A percentile compares a stretch with the other conserved stretches of the same genome.
Conservation (phyloP, 78 protist genomes). For the Dictyostelium capitatum region DNA sequence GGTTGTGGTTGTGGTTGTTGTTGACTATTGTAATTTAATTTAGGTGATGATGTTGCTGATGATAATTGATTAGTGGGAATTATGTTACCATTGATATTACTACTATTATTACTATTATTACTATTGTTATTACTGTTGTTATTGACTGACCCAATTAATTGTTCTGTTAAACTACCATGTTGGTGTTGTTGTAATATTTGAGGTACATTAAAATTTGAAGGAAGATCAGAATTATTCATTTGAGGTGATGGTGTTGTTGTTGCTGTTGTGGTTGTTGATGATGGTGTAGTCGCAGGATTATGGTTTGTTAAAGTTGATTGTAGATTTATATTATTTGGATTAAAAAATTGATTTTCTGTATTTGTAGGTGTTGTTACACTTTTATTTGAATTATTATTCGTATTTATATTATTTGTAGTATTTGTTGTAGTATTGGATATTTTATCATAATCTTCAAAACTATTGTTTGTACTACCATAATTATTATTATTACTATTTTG, state of each 20-base stretch:
- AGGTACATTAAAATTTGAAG: no score
- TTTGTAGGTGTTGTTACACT: not conserved
- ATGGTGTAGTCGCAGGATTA: not conserved
- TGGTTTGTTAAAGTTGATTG: no score
- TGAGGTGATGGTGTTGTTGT: not conserved
- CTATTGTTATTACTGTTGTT: no score
- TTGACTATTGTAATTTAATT: not conserved
- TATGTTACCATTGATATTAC: no score
- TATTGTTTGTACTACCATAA: not conserved
- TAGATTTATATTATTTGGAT: not conserved
- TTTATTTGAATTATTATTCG: not conserved
- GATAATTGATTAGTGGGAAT: not conserved
- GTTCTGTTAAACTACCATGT: not conserved
- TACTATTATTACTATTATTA: no score
- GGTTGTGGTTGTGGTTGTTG: not conserved
- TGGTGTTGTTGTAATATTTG: not conserved
- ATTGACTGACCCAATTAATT: not conserved
- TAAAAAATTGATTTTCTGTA: not conserved
- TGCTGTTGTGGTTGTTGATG: not conserved
- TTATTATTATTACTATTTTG: not conserved
- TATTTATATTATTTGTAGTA: slow-evolving; percentile 4
- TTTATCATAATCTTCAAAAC: slow-evolving; percentile 2
- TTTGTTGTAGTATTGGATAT: not conserved
- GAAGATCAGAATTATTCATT: not conserved
- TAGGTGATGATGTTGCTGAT: not conserved